Evolutionary conservation across 768 basidiomycete genomes (phyloP).

Genomic region (Hypholoma sublateritium): DNA sequence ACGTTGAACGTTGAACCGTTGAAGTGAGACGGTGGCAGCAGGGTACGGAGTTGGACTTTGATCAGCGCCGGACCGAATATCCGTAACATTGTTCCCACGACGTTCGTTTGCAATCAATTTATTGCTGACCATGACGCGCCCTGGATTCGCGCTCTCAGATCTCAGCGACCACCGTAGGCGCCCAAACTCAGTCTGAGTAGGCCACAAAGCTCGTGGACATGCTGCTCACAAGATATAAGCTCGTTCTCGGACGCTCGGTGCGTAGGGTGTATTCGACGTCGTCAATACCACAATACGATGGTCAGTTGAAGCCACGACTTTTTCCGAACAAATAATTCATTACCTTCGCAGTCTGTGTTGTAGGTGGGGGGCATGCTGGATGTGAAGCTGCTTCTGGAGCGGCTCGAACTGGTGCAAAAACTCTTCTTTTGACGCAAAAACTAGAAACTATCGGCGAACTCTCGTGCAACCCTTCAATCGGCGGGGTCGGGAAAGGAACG

Average conservation of each 20-base stretch:
- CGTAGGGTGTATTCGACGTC: conserved; percentile 1
- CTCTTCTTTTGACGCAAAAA: conserved; percentile 79
- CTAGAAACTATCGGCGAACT: conserved; percentile 78
- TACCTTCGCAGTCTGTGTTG: conserved; percentile 62
- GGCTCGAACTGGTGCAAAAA: conserved; percentile 80
- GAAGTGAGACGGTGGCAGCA: no score
- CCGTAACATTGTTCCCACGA: no score
- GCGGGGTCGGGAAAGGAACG: conserved; percentile 90
- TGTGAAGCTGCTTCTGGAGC: conserved; percentile 90
- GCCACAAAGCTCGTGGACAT: background rate
- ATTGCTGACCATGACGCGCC: no score
- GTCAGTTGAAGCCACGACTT: background rate
- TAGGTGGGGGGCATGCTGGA: conserved; percentile 92
- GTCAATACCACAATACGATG: conserved; percentile 13
- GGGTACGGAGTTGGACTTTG: no score
- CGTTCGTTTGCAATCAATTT: no score
- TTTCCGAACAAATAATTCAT: background rate
- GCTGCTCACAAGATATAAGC: background rate
- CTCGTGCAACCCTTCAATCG: conserved; percentile 92
- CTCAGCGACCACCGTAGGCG: no score
- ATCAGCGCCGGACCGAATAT: no score
- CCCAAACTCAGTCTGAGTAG: background rate
- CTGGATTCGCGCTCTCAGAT: no score
- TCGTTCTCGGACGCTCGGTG: background rate
- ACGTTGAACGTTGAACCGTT: no score